Conservation (phyloP, 495 filamentous ascomycete genomes). For the Neurospora sp. region DNA sequence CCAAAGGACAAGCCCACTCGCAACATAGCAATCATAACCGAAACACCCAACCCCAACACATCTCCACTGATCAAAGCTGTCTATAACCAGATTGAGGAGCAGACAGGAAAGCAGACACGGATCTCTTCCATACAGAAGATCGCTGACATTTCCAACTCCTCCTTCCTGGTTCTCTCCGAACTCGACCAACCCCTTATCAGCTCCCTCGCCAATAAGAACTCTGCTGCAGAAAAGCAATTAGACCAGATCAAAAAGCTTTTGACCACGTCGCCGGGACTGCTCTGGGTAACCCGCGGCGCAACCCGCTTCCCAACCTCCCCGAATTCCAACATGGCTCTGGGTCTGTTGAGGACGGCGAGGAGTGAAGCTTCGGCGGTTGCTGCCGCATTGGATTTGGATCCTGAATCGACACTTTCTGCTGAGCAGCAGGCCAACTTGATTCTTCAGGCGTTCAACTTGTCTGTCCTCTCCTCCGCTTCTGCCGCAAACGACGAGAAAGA, state of each 20-base stretch:
- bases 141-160: conserved; percentile 12
- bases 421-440: conserved; percentile 19
- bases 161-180: conserved; percentile 25
- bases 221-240: conserved; percentile 11
- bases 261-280: conserved; percentile 21
- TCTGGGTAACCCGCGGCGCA: conserved; percentile 35
- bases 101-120: conserved; percentile 15
- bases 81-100: conserved; percentile 18
- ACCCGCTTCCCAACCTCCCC: conserved; percentile 24
- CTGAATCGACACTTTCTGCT: conserved; percentile 16
- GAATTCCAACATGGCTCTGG: conserved; percentile 26
- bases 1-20: conserved; percentile 2
- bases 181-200: conserved; percentile 18
- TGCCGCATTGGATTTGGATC: conserved; percentile 26
- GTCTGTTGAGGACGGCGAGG: conserved; percentile 28
- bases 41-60: conserved; percentile 20
- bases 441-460: conserved; percentile 17
- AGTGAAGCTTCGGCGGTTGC: conserved; percentile 25
- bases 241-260: conserved; percentile 29
- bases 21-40: conserved; percentile 29
- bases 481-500: background rate
- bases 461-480: conserved; percentile 10
- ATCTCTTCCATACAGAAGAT: conserved; percentile 19
- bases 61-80: conserved; percentile 29
- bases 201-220: conserved; percentile 6